Percentiles rank a stretch among this genome's conserved stretches.
These are phyloP conservation scores for Kuraishia cidri DNA, from an alignment of 805 yeast species.

Conservation along the genomic window DNA sequence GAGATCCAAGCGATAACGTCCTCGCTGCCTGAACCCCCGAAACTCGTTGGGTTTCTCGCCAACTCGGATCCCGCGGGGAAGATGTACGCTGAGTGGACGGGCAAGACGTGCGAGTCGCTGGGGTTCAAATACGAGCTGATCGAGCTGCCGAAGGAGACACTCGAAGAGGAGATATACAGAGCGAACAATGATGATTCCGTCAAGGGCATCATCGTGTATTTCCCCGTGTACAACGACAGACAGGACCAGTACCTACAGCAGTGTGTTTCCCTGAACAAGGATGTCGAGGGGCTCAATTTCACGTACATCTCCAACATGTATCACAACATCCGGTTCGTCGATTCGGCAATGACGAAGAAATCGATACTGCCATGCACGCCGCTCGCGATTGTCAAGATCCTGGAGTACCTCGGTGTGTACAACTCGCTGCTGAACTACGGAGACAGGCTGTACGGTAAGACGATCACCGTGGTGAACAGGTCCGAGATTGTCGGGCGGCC, in stretches of 20 bases:
- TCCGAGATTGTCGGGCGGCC: conserved; percentile 98
- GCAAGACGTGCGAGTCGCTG: conserved; percentile 75
- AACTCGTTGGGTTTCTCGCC: conserved; percentile 85
- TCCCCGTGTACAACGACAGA: conserved; percentile 92
- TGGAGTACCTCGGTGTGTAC: conserved; percentile 86
- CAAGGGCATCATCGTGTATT: conserved; percentile 93
- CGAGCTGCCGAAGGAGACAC: conserved; percentile 63
- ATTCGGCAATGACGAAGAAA: conserved; percentile 60
- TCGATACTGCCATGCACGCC: conserved; percentile 96
- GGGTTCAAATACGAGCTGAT: conserved; percentile 82
- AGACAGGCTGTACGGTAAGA: conserved; percentile 88
- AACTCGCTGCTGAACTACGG: conserved; percentile 79
- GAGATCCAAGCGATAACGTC: conserved; percentile 60
- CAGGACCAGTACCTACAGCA: conserved; percentile 96
- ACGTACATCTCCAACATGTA: conserved; percentile 89
- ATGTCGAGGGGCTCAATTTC: conserved; percentile 93
- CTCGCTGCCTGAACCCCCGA: conserved; percentile 45
- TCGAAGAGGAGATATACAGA: conserved; percentile 74
- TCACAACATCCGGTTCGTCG: conserved; percentile 83
- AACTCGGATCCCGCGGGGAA: conserved; percentile 92
- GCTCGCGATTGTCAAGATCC: conserved; percentile 84
- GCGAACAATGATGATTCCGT: conserved; percentile 74
- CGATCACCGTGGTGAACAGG: conserved; percentile 82
- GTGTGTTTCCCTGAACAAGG: conserved; percentile 83
- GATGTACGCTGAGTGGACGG: conserved; percentile 95